Percentiles rank a stretch among this genome's conserved stretches.
Evolutionary conservation across 1,284 basidiomycete genomes (phyloP).

Genomic region (Cryptococcus neoformans): DNA sequence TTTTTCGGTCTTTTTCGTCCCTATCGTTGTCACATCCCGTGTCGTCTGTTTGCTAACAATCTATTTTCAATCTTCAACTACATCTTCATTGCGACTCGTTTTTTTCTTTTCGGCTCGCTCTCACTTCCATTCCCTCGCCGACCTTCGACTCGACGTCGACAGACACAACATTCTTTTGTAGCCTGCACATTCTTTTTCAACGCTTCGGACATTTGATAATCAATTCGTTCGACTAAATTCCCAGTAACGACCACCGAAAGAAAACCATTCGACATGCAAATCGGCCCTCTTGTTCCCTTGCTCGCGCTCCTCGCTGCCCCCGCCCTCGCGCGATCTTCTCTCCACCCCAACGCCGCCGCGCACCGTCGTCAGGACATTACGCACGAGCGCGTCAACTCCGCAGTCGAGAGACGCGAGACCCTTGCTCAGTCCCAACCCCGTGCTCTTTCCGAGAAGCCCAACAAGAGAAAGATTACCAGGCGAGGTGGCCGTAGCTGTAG

Average conservation of each 20-base stretch:
- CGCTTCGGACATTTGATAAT: background rate
- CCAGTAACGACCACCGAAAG: background rate
- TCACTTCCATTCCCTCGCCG: background rate
- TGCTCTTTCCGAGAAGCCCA: constrained; percentile 9
- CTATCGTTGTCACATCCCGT: background rate
- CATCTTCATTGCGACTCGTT: background rate
- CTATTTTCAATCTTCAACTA: no score
- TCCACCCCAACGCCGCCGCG: constrained; percentile 4
- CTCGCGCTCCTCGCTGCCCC: constrained; percentile 21
- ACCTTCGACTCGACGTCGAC: constrained; percentile 5
- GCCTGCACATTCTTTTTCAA: background rate
- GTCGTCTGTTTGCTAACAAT: no score
- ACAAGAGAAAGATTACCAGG: constrained; percentile 13
- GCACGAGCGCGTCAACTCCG: constrained; percentile 15
- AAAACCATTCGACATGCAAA: constrained; percentile 21
- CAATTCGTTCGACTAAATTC: background rate
- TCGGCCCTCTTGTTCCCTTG: constrained; percentile 25
- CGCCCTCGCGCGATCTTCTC: constrained; percentile 13
- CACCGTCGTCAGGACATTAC: constrained; percentile 14
- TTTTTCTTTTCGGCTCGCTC: background rate
- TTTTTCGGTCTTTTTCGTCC: no score
- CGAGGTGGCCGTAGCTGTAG: constrained; percentile 13
- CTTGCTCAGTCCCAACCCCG: constrained; percentile 9
- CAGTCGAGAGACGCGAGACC: constrained; percentile 15
- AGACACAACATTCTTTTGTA: constrained; percentile 1